These are phyloP conservation scores for Akanthomyces muscarius DNA, from an alignment of 2,329 filamentous ascomycete species.

Conservation along the genomic window DNA sequence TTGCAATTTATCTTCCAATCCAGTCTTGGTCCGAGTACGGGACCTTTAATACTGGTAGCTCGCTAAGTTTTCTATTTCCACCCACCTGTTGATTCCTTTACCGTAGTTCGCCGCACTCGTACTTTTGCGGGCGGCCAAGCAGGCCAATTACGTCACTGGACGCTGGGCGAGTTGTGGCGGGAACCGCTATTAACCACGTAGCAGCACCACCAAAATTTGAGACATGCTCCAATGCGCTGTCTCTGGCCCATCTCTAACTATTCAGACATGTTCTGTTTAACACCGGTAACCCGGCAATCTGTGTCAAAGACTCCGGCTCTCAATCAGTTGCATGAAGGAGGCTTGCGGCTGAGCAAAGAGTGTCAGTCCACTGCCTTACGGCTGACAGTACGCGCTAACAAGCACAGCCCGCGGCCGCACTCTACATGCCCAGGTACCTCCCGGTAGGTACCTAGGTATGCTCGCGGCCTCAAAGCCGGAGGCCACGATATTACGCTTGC, in stretches of 20 bases:
- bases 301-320: not conserved
- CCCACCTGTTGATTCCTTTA: not conserved
- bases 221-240: not conserved
- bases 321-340: not conserved
- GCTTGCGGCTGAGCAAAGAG: not conserved
- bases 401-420: not conserved
- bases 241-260: too few species aligned
- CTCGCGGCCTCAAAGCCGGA: not conserved
- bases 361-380: not conserved
- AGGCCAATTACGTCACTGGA: not conserved
- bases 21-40: not conserved
- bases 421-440: too few species aligned
- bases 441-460: too few species aligned
- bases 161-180: not conserved
- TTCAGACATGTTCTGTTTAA: too few species aligned
- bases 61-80: not conserved
- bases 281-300: not conserved
- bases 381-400: slow-evolving; percentile 5
- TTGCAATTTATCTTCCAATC: too few species aligned
- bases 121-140: not conserved
- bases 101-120: not conserved
- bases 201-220: not conserved
- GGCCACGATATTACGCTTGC: not conserved
- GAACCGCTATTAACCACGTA: not conserved
- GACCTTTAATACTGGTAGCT: not conserved